Base-by-base conservation (phyloP, 1,139 yeast genomes). In the Blastobotrys aristatus region DNA sequence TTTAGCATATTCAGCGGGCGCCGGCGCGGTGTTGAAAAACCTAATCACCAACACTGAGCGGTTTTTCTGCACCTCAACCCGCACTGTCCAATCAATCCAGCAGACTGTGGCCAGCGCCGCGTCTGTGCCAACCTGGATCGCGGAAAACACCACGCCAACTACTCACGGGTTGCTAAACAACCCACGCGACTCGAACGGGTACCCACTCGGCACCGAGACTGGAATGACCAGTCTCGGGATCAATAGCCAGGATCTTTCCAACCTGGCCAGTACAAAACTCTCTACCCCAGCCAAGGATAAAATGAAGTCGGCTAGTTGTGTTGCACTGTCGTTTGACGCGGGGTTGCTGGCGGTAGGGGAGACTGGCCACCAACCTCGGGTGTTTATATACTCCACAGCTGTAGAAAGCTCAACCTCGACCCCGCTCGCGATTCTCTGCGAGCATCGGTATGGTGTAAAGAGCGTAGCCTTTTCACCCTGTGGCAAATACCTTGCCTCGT, bases 1-100 rank as follows among this genome's bases (percentile, higher is more conserved):
- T 4, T 57, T 82, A 13, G 86, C 82, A 0, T 81, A 80, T 56
- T 73, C 79, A 1, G 84, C 84, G 3, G 80, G 87, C 43, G 84
- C 85, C 5, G 87, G 87, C 0, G 85, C 80, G 0, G 83, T 80
- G 3, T 29, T 32, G 18, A 27, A 20, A 13, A 41, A 4, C 33
- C 42, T 40, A 16, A 33, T 40, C 22, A 29, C 40, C 11, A 13
- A 51, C 8, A 17, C 18, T 13, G 29, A 31, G 10, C 20, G 58
- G 40, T 58, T 59, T 48, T 60, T 47, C 35, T 58, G 63, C 40
- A 55, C 63, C 18, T 52, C 60, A n/a, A 47, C 59, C 6, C 44
- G 45, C 36, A 39, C 54, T 36, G 53, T 57, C 4, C 56, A 55
- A 26, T 27, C 48, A 2, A 40, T 48, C 27, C 45, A 40, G 32